Evolutionary conservation across 176 grass and related monocot genomes (phyloP).

Genomic region (Rhynchospora breviuscula): DNA sequence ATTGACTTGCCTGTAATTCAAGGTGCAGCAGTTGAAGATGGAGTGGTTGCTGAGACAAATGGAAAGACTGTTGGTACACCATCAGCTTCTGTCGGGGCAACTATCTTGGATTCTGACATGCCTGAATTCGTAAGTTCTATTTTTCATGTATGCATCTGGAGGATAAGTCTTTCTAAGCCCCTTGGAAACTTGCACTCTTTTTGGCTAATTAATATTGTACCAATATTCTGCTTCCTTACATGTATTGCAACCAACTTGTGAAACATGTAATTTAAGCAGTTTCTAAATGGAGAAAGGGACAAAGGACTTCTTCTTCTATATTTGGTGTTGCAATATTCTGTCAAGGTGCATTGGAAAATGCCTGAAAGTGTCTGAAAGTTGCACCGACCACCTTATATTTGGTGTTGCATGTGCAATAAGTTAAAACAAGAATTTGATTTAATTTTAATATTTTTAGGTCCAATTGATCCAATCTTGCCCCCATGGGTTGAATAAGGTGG

Average conservation of each 20-base stretch:
- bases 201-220: neutral
- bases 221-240: neutral
- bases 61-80: conserved; percentile 32
- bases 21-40: conserved; percentile 29
- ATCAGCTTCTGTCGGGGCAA: conserved; percentile 8
- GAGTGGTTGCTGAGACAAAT: conserved; percentile 32
- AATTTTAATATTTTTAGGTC: conserved; percentile 46
- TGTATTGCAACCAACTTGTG: neutral
- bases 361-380: neutral
- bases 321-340: neutral
- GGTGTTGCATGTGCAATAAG: neutral
- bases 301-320: conserved; percentile 17
- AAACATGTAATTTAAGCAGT: neutral
- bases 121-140: conserved; percentile 74
- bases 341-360: neutral
- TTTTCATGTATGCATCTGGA: neutral
- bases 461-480: conserved; percentile 54
- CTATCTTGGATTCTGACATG: conserved; percentile 52
- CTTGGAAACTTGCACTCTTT: neutral
- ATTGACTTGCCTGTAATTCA: conserved; percentile 37
- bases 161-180: neutral
- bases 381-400: too few relatives aligned
- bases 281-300: neutral
- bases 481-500: conserved; percentile 72
- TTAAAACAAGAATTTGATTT: conserved; percentile 14